Conservation (phyloP, 2,329 filamentous ascomycete species). For the Aspergillus novoparasiticus region DNA sequence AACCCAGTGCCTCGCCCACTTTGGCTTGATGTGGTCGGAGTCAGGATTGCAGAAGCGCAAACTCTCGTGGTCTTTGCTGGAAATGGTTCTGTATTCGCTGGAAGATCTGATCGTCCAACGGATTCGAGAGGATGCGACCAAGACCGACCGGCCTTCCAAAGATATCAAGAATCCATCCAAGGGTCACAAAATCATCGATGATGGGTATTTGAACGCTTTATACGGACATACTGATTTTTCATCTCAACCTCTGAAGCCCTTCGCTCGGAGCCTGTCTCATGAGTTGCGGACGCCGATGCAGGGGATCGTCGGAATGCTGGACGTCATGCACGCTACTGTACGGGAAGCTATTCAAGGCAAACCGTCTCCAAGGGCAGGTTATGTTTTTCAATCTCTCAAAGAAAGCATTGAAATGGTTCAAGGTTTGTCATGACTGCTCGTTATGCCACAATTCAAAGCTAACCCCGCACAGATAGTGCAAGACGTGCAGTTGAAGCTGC, state of each 20-base stretch:
- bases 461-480: constrained; percentile 61
- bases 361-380: constrained; percentile 52
- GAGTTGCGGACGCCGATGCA: constrained; percentile 75
- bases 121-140: constrained; percentile 55
- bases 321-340: constrained; percentile 74
- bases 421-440: constrained; percentile 45
- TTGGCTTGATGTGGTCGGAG: constrained; percentile 71
- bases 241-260: constrained; percentile 69
- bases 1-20: constrained; percentile 68
- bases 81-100: constrained; percentile 68
- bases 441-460: neutral
- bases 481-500: constrained; percentile 72
- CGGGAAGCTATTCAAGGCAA: constrained; percentile 64
- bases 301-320: constrained; percentile 73
- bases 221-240: constrained; percentile 58
- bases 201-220: constrained; percentile 51
- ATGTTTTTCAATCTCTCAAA: constrained; percentile 64
- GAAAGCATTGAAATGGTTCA: constrained; percentile 72
- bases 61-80: constrained; percentile 67
- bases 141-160: constrained; percentile 30
- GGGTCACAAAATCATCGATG: constrained; percentile 22
- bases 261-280: constrained; percentile 71
- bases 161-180: constrained; percentile 26
- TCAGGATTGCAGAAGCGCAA: constrained; percentile 59
- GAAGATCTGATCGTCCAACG: constrained; percentile 67